phyloP scores from a whole-genome alignment of 768 basidiomycete genomes.

The Lentinula aciculospora region DNA sequence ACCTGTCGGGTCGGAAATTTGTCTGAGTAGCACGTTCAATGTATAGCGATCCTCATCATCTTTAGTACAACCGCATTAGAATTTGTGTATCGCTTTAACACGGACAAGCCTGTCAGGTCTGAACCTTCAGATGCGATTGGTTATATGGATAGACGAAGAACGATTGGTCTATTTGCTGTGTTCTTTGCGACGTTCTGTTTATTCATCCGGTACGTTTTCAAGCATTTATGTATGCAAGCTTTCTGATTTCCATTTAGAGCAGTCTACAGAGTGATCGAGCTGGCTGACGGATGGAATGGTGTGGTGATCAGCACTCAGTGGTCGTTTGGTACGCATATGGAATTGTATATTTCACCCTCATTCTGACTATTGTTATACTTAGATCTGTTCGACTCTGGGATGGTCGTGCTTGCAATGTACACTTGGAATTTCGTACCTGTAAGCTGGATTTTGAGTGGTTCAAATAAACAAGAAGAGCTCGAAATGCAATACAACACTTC shows the following conservation, averaged over 20 bases:
- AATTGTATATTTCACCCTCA: background rate
- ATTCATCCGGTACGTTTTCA: background rate
- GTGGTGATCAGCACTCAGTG: conserved; percentile 34
- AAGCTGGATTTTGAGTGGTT: conserved; percentile 9
- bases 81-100: background rate
- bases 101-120: conserved; percentile 14
- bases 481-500: background rate
- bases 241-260: conserved; percentile 15
- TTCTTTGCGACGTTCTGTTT: conserved; percentile 10
- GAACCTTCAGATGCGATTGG: conserved; percentile 27
- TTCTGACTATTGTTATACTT: background rate
- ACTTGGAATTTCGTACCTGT: conserved; percentile 23
- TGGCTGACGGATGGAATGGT: conserved; percentile 39
- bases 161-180: background rate
- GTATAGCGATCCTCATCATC: background rate
- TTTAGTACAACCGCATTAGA: background rate
- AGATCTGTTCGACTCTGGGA: conserved; percentile 20
- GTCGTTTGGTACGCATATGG: conserved; percentile 28
- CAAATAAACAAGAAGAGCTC: background rate
- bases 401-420: conserved; percentile 24
- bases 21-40: background rate
- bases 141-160: conserved; percentile 36
- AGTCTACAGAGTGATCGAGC: conserved; percentile 39
- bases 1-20: too few species aligned
- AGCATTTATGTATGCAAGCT: background rate